Base-by-base conservation (phyloP, 2,329 filamentous ascomycete genomes). In the Cyphellophora attinorum region DNA sequence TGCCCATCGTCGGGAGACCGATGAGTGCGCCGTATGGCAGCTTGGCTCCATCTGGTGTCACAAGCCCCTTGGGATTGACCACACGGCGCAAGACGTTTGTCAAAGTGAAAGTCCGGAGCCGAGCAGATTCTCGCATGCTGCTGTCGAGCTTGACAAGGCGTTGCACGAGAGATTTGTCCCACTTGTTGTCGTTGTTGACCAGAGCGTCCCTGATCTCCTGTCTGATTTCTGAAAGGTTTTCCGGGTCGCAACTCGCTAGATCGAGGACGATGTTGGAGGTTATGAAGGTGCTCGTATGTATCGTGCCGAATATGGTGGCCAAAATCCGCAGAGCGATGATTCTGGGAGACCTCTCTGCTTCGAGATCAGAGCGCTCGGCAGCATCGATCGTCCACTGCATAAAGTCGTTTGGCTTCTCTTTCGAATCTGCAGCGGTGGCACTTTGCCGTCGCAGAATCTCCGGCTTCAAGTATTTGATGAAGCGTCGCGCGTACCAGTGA, bases 351-450 rank as follows among this genome's bases (percentile, higher is more conserved):
- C 72, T 58, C 37, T 76, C 69, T 11, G 55, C 49, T 11, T 27
- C 23, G 11, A 53, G 50, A 5, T 56, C 57, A 34, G 74, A 70
- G 1, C 56, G 55, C 19, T 53, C 53, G 11, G 72, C 72, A 15
- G 66, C 60, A 11, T 65, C 61, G 37, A 76, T 71, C 29, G 62
- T 58, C 74, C 73, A 78, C 4, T 67, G 73, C 17, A 76, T 54
- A 45, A 68, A 73, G 53, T 76, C 72, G 31, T 75, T 70, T 0
- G 70, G 68, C 5, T 65, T 60, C 17, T 70, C 62, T 0, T 54
- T 56, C 2, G 58, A 57, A 33, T 65, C 63, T 33, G 56, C 60
- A 16, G 50, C 46, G 48, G 74, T 63, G 32, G 67, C 58, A 8
- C 57, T 47, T 6, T 75, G 54, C 1, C 73, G 66, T 44, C 67